Evolutionary conservation across 805 yeast species (phyloP).

Genomic region (Metschnikowia anglica): DNA sequence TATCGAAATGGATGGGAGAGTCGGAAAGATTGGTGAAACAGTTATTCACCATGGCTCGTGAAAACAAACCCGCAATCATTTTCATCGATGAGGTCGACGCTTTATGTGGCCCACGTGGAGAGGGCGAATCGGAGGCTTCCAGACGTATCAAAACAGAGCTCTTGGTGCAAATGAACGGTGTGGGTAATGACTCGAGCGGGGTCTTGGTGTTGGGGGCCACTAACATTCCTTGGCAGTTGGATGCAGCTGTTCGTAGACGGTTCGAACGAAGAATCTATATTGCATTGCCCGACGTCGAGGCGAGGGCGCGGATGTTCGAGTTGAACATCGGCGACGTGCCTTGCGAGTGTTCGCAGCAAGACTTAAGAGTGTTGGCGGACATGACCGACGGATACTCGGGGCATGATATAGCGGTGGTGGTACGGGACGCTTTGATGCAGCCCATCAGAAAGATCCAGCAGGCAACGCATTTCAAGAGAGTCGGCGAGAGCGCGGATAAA

Average conservation of each 20-base stretch:
- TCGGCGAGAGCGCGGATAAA: constrained; percentile 46
- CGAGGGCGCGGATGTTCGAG: constrained; percentile 91
- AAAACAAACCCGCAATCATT: constrained; percentile 90
- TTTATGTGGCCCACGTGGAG: constrained; percentile 96
- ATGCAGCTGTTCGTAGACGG: constrained; percentile 95
- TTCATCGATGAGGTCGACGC: constrained; percentile 99
- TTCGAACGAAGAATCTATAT: constrained; percentile 94
- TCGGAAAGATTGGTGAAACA: constrained; percentile 95
- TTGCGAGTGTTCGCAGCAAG: constrained; percentile 69
- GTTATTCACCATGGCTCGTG: constrained; percentile 92
- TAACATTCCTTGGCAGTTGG: constrained; percentile 98
- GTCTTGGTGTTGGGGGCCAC: constrained; percentile 96
- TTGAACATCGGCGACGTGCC: constrained; percentile 90
- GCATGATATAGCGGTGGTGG: constrained; percentile 94
- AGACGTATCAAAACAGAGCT: constrained; percentile 95
- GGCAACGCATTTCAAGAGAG: constrained; percentile 89
- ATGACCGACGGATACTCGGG: constrained; percentile 98
- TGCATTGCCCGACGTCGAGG: constrained; percentile 90
- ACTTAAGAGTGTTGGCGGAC: constrained; percentile 75
- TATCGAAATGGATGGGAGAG: constrained; percentile 99
- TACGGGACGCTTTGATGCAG: constrained; percentile 96
- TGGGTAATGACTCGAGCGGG: constrained; percentile 90
- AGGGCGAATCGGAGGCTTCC: constrained; percentile 95
- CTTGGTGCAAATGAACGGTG: constrained; percentile 98
- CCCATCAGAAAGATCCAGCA: constrained; percentile 93